phyloP scores from a whole-genome alignment of 2,329 filamentous ascomycete genomes.

The Pyrenochaeta sp. region DNA sequence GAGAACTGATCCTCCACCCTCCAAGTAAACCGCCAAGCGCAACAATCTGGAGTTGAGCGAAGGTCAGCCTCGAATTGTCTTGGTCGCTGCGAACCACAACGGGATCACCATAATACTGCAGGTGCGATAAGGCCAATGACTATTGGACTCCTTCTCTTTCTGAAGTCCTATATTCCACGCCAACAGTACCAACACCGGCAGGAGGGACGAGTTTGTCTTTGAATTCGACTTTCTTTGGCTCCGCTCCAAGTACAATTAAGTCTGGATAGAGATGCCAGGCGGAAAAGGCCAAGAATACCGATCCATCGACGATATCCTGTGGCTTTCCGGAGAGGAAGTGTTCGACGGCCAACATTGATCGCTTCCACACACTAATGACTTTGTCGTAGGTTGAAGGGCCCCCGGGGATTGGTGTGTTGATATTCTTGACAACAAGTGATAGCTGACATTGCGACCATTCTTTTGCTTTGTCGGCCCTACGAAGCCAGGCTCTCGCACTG shows the following conservation, averaged over 20 bases:
- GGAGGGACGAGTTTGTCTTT: neutral
- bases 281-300: constrained; percentile 14
- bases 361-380: constrained; percentile 17
- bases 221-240: neutral
- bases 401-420: constrained; percentile 7
- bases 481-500: constrained; percentile 23
- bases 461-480: constrained; percentile 15
- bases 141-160: constrained; percentile 5
- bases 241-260: constrained; percentile 8
- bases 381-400: neutral
- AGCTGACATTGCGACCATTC: constrained; percentile 15
- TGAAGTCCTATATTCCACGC: neutral
- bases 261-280: constrained; percentile 28
- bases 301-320: constrained; percentile 11
- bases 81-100: constrained; percentile 3
- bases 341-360: constrained; percentile 11
- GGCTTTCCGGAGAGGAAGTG: constrained; percentile 12
- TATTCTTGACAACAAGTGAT: constrained; percentile 19
- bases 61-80: constrained; percentile 1
- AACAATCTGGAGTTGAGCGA: constrained; percentile 6
- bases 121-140: constrained; percentile 7
- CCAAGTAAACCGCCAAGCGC: constrained; percentile 5
- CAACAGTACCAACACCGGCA: neutral
- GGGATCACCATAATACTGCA: constrained; percentile 10
- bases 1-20: constrained; percentile 1